Conservation (phyloP, 2,329 filamentous ascomycete species). For the Alternaria triticimaculans region DNA sequence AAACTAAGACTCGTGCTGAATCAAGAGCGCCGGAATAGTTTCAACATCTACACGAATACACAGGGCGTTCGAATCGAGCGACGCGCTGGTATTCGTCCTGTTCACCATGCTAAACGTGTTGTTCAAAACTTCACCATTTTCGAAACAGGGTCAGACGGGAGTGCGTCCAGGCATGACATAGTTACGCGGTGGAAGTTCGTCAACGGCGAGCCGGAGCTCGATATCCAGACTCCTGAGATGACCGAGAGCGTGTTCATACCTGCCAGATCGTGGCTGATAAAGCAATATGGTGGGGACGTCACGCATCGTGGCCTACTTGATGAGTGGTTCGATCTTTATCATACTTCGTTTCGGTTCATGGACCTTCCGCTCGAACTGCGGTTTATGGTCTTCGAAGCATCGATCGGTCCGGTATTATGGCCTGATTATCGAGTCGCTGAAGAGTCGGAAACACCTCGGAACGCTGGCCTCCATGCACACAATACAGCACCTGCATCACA, state of each 20-base stretch:
- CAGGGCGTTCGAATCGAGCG: not conserved
- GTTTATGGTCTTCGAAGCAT: not conserved
- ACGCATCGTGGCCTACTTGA: fast-evolving
- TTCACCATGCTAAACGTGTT: not conserved
- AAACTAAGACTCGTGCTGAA: not conserved
- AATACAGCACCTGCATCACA: not conserved
- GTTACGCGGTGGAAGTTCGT: not conserved
- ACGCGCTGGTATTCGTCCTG: not conserved
- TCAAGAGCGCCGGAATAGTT: not conserved
- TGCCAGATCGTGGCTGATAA: not conserved
- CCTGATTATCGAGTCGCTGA: not conserved
- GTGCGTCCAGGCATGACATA: not conserved
- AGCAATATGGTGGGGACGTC: not conserved
- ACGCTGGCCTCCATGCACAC: not conserved
- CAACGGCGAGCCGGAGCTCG: not conserved
- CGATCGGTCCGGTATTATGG: not conserved
- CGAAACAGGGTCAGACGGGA: not conserved
- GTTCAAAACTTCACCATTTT: not conserved
- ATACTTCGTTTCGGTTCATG: not conserved
- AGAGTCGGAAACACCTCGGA: not conserved
- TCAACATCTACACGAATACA: not conserved
- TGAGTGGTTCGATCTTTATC: not conserved
- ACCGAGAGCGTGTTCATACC: not conserved
- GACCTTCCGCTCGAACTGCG: not conserved
- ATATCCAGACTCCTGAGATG: fast-evolving